Evolutionary conservation across 1,284 basidiomycete genomes (phyloP).

Genomic region (Pholiota adiposa): DNA sequence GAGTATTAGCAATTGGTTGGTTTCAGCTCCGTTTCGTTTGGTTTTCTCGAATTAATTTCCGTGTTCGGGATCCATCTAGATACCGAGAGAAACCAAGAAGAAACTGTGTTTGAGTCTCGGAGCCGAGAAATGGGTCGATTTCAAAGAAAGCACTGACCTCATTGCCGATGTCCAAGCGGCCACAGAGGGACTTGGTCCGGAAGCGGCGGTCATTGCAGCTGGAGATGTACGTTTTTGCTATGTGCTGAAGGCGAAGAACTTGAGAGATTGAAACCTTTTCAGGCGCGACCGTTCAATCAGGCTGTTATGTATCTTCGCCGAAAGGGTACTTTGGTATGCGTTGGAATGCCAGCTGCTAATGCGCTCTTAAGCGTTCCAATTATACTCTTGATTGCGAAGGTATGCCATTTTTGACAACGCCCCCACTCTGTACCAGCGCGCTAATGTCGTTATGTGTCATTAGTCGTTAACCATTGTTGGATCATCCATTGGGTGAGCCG

Average conservation of each 20-base stretch:
- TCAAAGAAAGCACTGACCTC: conserved; percentile 56
- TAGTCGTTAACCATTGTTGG: conserved; percentile 61
- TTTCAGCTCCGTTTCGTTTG: not conserved
- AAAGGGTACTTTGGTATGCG: conserved; percentile 61
- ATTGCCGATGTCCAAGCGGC: conserved; percentile 56
- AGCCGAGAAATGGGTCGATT: conserved; percentile 75
- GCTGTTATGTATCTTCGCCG: conserved; percentile 65
- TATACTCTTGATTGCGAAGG: conserved; percentile 61
- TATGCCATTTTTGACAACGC: conserved; percentile 20
- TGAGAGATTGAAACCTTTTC: not conserved
- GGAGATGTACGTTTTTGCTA: conserved; percentile 39
- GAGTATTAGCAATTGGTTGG: conserved; percentile 70
- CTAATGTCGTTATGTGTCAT: not conserved
- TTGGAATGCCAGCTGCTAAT: conserved; percentile 56
- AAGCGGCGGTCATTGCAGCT: conserved; percentile 64
- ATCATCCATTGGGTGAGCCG: conserved; percentile 57
- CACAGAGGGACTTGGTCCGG: conserved; percentile 67
- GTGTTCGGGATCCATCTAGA: conserved; percentile 38
- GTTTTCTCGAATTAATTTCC: not conserved
- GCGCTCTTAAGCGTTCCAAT: conserved; percentile 52
- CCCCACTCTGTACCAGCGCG: not conserved
- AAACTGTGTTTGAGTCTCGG: conserved; percentile 62
- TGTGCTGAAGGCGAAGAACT: not conserved
- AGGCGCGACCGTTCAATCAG: conserved; percentile 63
- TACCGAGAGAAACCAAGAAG: conserved; percentile 68